Base-by-base conservation (phyloP, 768 basidiomycete genomes). In the Hemileccinum impolitum region DNA sequence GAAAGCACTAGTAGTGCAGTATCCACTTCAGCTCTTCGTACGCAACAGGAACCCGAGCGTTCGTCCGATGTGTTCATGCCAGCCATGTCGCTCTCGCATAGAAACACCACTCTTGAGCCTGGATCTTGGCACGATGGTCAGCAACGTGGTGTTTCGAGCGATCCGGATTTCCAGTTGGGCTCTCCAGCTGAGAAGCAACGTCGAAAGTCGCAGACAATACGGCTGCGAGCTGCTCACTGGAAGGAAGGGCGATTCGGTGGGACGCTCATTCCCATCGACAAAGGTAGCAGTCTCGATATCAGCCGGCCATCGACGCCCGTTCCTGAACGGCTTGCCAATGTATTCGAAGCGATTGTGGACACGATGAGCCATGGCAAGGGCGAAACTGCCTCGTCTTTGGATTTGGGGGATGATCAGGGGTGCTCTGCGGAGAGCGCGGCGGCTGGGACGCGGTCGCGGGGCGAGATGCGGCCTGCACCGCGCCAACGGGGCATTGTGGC, bases 201-300 rank as follows among this genome's bases (percentile, higher is more conserved):
- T 5, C 67, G 72, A 43, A 68, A 78, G 39, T 73, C 75, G 6
- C 67, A 75, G 50, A 84, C 80, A 14, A 67, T 85, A 19, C 77
- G 77, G 18, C 72, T 77, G 59, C 77, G 84, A 34, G 85, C 84
- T 37, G 68, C 67, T 41, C 76, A 75, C 23, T 85, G 80, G 82
- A 75, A 74, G 32, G 78, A 80, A 56, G 77, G 77, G 19, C 74
- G 83, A 40, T 79, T 82, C 49, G 65, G 65, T 32, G 69, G 70
- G 48, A 67, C 67, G 1, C 60, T 70, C 7, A 54, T 70, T 18
- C 57, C 57, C 4, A 21, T 44, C 15, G 60, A 58, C 15, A 50
- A 46, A 10, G 43, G 36, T 30, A 46, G n/a, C 34, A 52, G 55
- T 45, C 30, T 44, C 42, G 59, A 61, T 36, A 51, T 49, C n/a